Evolutionary conservation across 2,329 filamentous ascomycete species (phyloP), one percentile per base, ranked within the genome.

Genomic region (Claviceps purpurea): DNA sequence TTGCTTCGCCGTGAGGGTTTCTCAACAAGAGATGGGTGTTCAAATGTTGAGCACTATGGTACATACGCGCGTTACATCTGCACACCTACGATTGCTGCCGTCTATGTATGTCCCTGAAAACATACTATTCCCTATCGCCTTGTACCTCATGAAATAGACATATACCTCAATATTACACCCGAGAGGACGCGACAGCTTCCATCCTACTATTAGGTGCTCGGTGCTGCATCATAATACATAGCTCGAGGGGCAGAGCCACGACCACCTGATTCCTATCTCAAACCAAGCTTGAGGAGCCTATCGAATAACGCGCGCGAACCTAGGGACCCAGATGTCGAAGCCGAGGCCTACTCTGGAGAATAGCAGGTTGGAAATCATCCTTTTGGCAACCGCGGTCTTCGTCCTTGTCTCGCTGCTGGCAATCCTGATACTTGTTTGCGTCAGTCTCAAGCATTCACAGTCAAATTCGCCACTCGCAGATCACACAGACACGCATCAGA

Each of bases 331-430:
- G 44, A 65, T 65, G 63, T 38, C 60, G 47, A 51, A 62, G 47
- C 37, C 50, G 44, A 52, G 54, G 24, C 59, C 54, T 34, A 57
- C 59, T 38, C 42, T 63, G 43, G 61, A 66, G n/a, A 55, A 61
- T 38, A 62, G 56, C 51, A 60, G 60, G 44, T 52, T 66, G 39
- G 66, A 70, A 56, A 66, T 70, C 45, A 49, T 64, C 40, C 55
- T 68, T 26, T 56, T 70, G 26, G 65, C 67, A 13, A 52, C 60
- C 14, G 61, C 60, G 13, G 61, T 66, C 45, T 55, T 70, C 39
- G 43, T 65, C 16, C 60, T 70, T 26, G 65, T 68, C 16, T 58
- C 56, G 16, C 54, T 65, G 6, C 57, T 70, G 16, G 60, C 59
- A 22, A 53, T 65, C n/a, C 50, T 68, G 24, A 59, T 69, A 41